Evolutionary conservation across 345 rosid species (phyloP).

Genomic region (Triadica sebifera): DNA sequence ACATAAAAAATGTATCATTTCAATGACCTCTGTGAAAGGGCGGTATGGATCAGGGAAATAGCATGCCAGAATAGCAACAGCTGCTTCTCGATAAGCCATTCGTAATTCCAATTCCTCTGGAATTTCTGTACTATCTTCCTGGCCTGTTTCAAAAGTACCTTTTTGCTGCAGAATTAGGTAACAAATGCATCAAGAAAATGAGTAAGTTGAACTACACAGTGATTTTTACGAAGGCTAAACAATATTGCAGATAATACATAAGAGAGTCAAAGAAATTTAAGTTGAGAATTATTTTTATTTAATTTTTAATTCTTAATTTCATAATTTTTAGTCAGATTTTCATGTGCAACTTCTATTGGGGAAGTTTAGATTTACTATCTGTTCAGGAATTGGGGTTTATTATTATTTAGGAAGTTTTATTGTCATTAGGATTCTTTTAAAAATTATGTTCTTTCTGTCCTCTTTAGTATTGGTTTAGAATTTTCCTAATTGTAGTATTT

Average conservation of each 20-base stretch:
- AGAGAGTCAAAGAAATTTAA: background rate
- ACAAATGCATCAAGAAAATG: constrained; percentile 22
- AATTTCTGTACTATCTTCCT: constrained; percentile 81
- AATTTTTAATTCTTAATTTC: background rate
- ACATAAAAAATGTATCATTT: background rate
- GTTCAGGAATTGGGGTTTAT: background rate
- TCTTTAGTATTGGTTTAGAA: too few species aligned
- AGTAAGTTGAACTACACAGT: constrained; percentile 11
- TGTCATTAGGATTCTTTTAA: background rate
- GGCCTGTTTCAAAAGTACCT: constrained; percentile 94
- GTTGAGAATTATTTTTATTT: background rate
- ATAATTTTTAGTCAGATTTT: background rate
- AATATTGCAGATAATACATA: background rate
- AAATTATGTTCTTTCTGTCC: background rate
- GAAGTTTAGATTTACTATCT: background rate
- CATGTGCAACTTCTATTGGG: background rate
- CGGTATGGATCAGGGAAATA: constrained; percentile 73
- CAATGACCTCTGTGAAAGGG: constrained; percentile 64
- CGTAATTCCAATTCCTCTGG: constrained; percentile 84
- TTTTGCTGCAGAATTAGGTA: constrained; percentile 62
- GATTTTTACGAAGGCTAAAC: background rate
- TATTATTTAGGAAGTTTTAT: background rate
- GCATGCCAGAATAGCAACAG: constrained; percentile 92
- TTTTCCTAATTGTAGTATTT: background rate
- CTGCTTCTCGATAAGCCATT: constrained; percentile 91